Base-by-base conservation (phyloP, 2,329 filamentous ascomycete genomes). In the Aspergillus sp. region DNA sequence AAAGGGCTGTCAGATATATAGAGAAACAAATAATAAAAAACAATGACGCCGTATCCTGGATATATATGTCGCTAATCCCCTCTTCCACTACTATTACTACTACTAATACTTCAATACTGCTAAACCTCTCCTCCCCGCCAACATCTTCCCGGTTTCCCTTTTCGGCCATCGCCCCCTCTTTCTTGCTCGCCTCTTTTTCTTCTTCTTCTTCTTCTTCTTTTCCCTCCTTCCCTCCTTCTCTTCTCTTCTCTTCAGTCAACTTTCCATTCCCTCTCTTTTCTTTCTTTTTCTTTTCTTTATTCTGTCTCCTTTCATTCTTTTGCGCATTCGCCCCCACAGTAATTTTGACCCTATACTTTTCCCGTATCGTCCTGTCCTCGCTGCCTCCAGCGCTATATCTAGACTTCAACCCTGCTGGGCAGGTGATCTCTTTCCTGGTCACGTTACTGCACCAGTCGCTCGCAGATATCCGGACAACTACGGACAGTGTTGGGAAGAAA, bases 251-350 rank as follows among this genome's bases (percentile, higher is more conserved):
- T 51, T 47, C 49, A 28, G 19, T 8, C 36, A 26, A 28, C 36
- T 39, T 28, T 39, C 19, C 36, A 39, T 48, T 46, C 51, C 52
- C 47, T 45, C 42, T 36, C 43, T 48, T 42, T 49, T 55, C 47
- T 56, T 53, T 48, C 54, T 39, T 42, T 29, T 36, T 48, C 41
- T 51, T 49, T 44, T 41, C 34, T 52, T 46, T 48, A 50, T 46
- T 51, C 50, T 57, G 50, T 51, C 52, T 50, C 55, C 52, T 52
- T 57, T 54, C 54, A 46, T 57, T 47, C 48, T 46, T 50, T 47
- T 53, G 61, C 64, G 58, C 64, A 56, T 65, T 66, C 59, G 63
- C 58, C 62, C 57, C 52, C 59, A 59, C 57, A 51, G 52, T 63
- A 60, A 63, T 61, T 57, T 52, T 52, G 48, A 48, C 44, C 42